These are phyloP conservation scores for Ailanthus altissimus DNA, from an alignment of 345 rosid genomes.

Conservation along the genomic window DNA sequence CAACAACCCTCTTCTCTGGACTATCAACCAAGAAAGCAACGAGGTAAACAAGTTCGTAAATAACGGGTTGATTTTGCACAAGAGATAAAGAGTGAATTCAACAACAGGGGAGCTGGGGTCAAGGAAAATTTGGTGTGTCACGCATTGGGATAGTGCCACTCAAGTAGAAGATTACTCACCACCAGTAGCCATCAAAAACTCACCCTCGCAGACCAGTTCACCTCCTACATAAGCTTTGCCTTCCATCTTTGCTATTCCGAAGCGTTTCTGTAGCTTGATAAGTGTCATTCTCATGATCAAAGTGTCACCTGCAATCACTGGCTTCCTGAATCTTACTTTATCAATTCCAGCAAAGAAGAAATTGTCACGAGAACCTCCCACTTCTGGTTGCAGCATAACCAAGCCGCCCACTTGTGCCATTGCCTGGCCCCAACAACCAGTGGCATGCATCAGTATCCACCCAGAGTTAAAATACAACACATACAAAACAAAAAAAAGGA, in stretches of 20 bases:
- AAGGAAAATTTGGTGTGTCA: neutral
- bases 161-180: conserved; percentile 37
- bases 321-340: conserved; percentile 92
- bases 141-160: neutral
- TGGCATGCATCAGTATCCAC: neutral
- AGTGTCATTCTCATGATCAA: conserved; percentile 97
- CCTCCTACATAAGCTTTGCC: conserved; percentile 94
- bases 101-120: too few relatives aligned
- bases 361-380: conserved; percentile 71
- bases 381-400: conserved; percentile 92
- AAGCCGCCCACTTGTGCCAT: conserved; percentile 98
- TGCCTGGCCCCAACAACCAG: conserved; percentile 52
- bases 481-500: neutral
- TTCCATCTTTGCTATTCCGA: conserved; percentile 96
- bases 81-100: too few relatives aligned
- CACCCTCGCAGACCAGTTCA: conserved; percentile 86
- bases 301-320: conserved; percentile 96
- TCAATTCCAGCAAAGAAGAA: conserved; percentile 96
- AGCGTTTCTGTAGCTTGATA: conserved; percentile 76
- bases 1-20: neutral
- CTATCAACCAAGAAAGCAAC: neutral
- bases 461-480: neutral
- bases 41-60: neutral
- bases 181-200: conserved; percentile 88
- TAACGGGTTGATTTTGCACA: neutral